A percentile compares a stretch with the other conserved stretches of the same genome.
Evolutionary conservation across 176 grass and related monocot genomes (phyloP).

Genomic region (Musa schizocarpa): DNA sequence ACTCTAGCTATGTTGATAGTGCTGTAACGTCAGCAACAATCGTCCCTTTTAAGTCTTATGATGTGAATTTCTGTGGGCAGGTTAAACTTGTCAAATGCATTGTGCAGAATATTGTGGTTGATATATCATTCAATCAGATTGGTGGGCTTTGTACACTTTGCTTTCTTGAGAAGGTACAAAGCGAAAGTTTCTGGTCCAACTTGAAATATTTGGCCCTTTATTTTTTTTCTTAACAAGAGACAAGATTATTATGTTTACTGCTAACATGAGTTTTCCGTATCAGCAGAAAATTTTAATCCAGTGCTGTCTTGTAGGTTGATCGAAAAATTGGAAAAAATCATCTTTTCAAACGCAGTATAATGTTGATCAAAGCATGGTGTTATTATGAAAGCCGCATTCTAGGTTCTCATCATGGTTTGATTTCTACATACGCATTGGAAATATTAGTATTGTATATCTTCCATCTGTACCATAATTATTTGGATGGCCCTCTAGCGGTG

Average conservation of each 20-base stretch:
- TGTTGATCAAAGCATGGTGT: slow-evolving; percentile 92
- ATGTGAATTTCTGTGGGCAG: slow-evolving; percentile 30
- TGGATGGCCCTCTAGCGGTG: slow-evolving; percentile 69
- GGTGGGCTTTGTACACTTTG: slow-evolving; percentile 81
- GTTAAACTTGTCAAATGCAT: slow-evolving; percentile 93
- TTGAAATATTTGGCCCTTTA: neutral
- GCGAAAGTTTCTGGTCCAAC: neutral
- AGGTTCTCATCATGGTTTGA: slow-evolving; percentile 84
- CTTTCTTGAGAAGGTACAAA: slow-evolving; percentile 79
- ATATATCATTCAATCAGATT: slow-evolving; percentile 93
- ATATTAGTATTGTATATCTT: slow-evolving; percentile 70
- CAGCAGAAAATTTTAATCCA: neutral
- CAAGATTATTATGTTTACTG: neutral
- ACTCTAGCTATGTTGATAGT: neutral
- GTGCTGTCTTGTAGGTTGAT: slow-evolving; percentile 51
- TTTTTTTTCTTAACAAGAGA: neutral
- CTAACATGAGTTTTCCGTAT: neutral
- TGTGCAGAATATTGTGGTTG: slow-evolving; percentile 83
- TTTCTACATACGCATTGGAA: slow-evolving; percentile 95
- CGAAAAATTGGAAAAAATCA: slow-evolving; percentile 52
- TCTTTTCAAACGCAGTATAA: slow-evolving; percentile 80
- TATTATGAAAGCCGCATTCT: slow-evolving; percentile 97
- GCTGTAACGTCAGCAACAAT: neutral
- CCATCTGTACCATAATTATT: slow-evolving; percentile 54
- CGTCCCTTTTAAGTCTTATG: neutral